These are phyloP conservation scores for Scheffersomyces amazonensis DNA, from an alignment of 805 yeast species.

Conservation along the genomic window DNA sequence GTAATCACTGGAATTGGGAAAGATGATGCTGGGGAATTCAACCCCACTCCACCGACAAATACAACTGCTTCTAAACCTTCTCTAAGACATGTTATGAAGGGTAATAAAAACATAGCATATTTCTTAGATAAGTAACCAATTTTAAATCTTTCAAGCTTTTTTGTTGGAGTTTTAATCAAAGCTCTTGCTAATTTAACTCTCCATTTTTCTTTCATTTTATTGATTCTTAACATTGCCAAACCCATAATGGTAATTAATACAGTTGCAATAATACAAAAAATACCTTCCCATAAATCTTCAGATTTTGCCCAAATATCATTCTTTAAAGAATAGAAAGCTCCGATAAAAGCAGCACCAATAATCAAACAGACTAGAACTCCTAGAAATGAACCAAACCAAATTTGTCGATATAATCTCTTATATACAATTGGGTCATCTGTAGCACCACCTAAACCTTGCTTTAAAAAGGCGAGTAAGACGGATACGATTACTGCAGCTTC, in stretches of 20 bases:
- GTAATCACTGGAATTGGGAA: constrained; percentile 92
- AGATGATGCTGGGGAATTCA: constrained; percentile 41
- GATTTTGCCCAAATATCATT: constrained; percentile 81
- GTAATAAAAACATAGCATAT: constrained; percentile 85
- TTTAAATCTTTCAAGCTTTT: constrained; percentile 44
- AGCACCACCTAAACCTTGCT: constrained; percentile 73
- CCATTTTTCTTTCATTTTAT: constrained; percentile 97
- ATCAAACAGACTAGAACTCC: constrained; percentile 80
- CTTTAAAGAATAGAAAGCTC: constrained; percentile 80
- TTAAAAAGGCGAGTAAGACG: constrained; percentile 84
- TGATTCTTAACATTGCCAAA: constrained; percentile 90
- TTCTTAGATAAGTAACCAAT: constrained; percentile 46
- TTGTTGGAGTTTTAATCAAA: constrained; percentile 56
- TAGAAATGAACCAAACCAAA: constrained; percentile 75
- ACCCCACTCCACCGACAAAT: constrained; percentile 45
- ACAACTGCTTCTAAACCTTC: constrained; percentile 74
- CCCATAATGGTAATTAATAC: constrained; percentile 92
- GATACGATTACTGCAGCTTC: constrained; percentile 93
- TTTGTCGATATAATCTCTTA: constrained; percentile 67
- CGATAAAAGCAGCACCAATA: constrained; percentile 92
- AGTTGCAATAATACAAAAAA: constrained; percentile 87
- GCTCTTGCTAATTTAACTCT: constrained; percentile 90
- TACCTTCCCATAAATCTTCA: constrained; percentile 97
- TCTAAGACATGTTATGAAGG: constrained; percentile 87
- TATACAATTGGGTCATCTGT: constrained; percentile 50